These are phyloP conservation scores for Kodamaea laetipori DNA, from an alignment of 805 yeast species.

Conservation along the genomic window DNA sequence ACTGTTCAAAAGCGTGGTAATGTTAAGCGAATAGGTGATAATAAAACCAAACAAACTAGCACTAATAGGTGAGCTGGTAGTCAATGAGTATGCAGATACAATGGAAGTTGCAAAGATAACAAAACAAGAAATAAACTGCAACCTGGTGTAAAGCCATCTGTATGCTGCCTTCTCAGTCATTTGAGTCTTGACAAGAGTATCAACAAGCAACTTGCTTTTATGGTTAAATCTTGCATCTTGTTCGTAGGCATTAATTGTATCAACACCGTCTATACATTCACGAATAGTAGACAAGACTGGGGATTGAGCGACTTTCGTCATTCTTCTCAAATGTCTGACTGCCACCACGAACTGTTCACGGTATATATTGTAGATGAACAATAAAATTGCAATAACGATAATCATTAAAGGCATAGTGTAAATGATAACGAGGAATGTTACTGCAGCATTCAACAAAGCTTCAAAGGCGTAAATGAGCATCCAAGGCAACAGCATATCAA, in stretches of 20 bases:
- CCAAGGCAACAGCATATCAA: constrained; percentile 39
- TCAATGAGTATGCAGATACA: constrained; percentile 29
- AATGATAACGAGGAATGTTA: constrained; percentile 33
- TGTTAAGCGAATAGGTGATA: constrained; percentile 37
- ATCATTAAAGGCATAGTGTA: constrained; percentile 36
- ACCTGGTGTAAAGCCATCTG: constrained; percentile 42
- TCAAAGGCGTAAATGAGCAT: constrained; percentile 27
- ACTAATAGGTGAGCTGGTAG: constrained; percentile 24
- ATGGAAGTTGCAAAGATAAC: constrained; percentile 33
- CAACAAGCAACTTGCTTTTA: constrained; percentile 27
- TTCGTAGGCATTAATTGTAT: constrained; percentile 35
- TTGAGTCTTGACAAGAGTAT: constrained; percentile 25
- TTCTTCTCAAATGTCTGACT: constrained; percentile 37
- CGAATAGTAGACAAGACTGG: constrained; percentile 40
- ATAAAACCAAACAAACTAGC: constrained; percentile 42
- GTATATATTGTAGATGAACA: constrained; percentile 33
- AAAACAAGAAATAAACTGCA: constrained; percentile 37
- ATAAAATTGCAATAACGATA: constrained; percentile 27
- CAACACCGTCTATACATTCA: constrained; percentile 40
- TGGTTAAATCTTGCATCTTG: constrained; percentile 32
- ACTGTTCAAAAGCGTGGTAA: constrained; percentile 33
- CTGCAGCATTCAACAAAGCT: constrained; percentile 25
- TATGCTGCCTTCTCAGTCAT: constrained; percentile 26
- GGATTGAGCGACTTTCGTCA: constrained; percentile 31
- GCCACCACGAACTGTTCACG: constrained; percentile 36